Percentiles rank a stretch among this genome's conserved stretches.
phyloP scores from a whole-genome alignment of 176 grass and related monocot genomes.

The Aegilops sharonensis region DNA sequence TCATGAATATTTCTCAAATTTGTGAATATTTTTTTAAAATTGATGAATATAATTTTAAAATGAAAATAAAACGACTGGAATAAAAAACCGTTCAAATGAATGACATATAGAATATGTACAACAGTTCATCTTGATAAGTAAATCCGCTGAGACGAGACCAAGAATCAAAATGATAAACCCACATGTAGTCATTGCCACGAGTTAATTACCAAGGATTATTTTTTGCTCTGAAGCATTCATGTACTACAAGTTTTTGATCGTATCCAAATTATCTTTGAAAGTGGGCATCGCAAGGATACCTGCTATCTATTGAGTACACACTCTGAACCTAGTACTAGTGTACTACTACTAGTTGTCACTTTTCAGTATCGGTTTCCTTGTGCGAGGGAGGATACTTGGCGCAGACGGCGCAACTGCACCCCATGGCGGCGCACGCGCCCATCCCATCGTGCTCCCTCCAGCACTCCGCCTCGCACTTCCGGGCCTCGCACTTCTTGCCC shows the following conservation, averaged over 20 bases:
- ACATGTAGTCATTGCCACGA: too few species aligned
- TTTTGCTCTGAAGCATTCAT: not conserved
- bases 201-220: not conserved
- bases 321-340: not conserved
- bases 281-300: too few species aligned
- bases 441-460: not conserved
- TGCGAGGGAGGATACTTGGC: not conserved
- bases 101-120: too few species aligned
- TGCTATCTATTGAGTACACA: too few species aligned
- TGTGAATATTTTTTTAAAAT: too few species aligned
- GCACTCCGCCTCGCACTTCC: not conserved
- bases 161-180: too few species aligned
- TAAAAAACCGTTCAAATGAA: too few species aligned
- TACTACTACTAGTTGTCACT: not conserved
- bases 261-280: not conserved
- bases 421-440: not conserved
- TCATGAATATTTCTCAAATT: too few species aligned
- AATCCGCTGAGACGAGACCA: too few species aligned
- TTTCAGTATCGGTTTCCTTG: not conserved
- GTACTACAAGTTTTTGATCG: not conserved
- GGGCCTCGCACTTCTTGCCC: not conserved
- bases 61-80: too few species aligned
- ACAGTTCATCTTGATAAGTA: too few species aligned
- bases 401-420: not conserved
- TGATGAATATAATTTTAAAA: too few species aligned